Conservation (phyloP, 2,329 filamentous ascomycete genomes). For the Trichoderma koningiopsis region DNA sequence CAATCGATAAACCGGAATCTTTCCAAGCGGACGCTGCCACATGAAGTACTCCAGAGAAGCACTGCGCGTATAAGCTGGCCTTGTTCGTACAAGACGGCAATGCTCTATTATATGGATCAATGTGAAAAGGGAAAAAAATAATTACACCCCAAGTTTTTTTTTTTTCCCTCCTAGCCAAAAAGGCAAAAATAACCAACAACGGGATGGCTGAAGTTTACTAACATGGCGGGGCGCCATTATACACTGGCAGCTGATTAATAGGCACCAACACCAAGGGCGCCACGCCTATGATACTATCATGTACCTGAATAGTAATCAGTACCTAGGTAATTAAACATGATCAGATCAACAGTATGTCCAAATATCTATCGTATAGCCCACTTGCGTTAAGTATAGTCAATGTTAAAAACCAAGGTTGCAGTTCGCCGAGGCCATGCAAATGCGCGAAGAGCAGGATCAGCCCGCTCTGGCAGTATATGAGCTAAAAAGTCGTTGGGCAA, state of each 20-base stretch:
- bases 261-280: background rate
- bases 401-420: background rate
- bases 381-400: background rate
- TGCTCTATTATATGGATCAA: background rate
- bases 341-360: background rate
- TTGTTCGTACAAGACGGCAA: background rate
- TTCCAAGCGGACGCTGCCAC: constrained; percentile 1
- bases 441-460: background rate
- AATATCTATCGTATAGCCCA: background rate
- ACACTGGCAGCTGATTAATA: background rate
- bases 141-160: background rate
- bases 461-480: background rate
- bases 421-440: background rate
- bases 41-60: constrained; percentile 11
- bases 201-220: background rate
- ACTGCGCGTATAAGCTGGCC: background rate
- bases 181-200: background rate
- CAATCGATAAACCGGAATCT: constrained; percentile 8
- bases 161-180: background rate
- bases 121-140: background rate
- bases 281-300: background rate
- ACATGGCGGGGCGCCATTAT: background rate
- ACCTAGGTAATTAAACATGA: background rate
- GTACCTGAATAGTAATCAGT: background rate
- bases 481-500: background rate